Base-by-base conservation (phyloP, 352 stramenopile genomes). In the Phytophthora lateralis region DNA sequence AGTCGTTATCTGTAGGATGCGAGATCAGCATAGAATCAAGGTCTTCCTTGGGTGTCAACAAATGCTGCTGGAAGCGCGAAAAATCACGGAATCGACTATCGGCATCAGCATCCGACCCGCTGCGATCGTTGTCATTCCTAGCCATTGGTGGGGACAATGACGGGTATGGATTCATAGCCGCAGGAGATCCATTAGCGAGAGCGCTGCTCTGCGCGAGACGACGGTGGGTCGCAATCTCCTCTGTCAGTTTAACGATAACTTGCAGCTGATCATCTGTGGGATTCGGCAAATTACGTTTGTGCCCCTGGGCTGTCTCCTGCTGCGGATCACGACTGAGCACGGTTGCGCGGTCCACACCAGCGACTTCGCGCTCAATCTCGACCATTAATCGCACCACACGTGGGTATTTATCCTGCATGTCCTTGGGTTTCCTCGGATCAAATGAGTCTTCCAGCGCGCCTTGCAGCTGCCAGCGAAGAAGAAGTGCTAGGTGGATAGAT, bases 381-480 rank as follows among this genome's bases (percentile, higher is more conserved):
- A 96, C 82, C 79, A 96, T 91, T 14, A 95, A 62, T 0, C 85
- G 80, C 26, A 95, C 84, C 14, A 96, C 85, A 24, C 85, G 82
- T 17, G 88, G 72, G 43, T 93, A 96, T 60, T 93, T 92, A 63
- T 95, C 85, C 51, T 95, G 86, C 78, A 92, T 94, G 0, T 93
- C 76, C 38, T 89, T 87, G 6, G 80, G 80, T 7, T 90, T 82
- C 48, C 90, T 84, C 21, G 63, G 34, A 50, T 97, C 88, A 48
- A 93, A 84, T 1, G 88, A 88, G 51, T 97, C 88, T 66, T 95
- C 88, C 3, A 97, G 65, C 15, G 86, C 85, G 3, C 85, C 88
- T 76, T 95, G 85, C n/a, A 96, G 59, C 52, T 94, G 84, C 89
- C 88, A 97, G 54, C 84, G 79, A 43, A 97, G 78, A 18, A 95